Base-by-base conservation (phyloP, 2,329 filamentous ascomycete genomes). In the Xylariomycetidae sp. region DNA sequence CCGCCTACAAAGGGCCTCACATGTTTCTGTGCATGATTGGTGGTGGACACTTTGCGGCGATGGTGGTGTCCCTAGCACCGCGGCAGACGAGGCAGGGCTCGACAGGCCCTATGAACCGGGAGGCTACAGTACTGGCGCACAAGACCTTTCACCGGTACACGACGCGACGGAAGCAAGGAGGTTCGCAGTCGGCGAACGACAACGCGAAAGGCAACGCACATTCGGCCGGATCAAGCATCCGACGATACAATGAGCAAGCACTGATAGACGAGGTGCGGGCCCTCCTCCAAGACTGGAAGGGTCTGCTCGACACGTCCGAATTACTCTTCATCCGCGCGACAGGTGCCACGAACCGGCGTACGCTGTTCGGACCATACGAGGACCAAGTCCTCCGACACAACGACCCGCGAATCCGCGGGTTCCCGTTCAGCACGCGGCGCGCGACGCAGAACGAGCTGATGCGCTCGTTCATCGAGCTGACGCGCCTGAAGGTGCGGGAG, bases 131-230 rank as follows among this genome's bases (percentile, higher is more conserved):
- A 1, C 72, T 95, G 27, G 90, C 88, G 1, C 90, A 96, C 61
- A 98, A 98, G 66, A 95, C 90, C 0, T 98, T 96, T 59, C 93
- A 98, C 59, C 76, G 92, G 37, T 98, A 98, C 56, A 98, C 93
- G 0, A 98, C 92, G 5, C 74, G 92, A 44, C 76, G 92, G 46
- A 98, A 98, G 58, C 92, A 98, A 59, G 92, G 92, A 68, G 92
- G 93, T 25, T 82, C 88, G 9, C 92, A 98, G 58, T 93, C 89
- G 3, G 82, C 90, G 18, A 96, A 88, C 57, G 92, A 98, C 58
- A 84, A 86, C 40, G 77, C 89, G n/a, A 95, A 95, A 55, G 90
- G 92, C 10, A 81, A 83, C 29, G 92, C 92, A 0, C 88, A 96
- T 60, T 96, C 92, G 4, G 93, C 89, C 6, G 92, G 93, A 57